Base-by-base conservation (phyloP, 2,329 filamentous ascomycete species). In the Aspergillus udagawae region DNA sequence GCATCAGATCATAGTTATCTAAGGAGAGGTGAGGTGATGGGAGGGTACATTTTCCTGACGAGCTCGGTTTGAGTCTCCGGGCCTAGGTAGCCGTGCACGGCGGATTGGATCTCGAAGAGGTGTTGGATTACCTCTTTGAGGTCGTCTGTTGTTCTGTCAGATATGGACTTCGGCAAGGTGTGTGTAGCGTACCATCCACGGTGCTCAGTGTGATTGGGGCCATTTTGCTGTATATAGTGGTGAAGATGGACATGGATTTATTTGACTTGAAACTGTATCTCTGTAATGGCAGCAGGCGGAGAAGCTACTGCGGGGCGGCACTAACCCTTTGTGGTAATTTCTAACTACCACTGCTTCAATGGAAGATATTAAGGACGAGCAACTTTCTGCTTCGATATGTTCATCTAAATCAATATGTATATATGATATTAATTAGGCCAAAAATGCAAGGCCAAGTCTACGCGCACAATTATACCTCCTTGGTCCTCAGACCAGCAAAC, bases 81-180 rank as follows among this genome's bases (percentile, higher is more conserved):
- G 44, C 83, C 83, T 60, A 85, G 78, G 65, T 86, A 85, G 61
- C 84, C 83, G 67, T 84, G 80, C 1, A 79, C 75, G n/a, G 77
- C 77, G 29, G 80, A 79, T 70, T 86, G 83, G 48, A 85, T 81
- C 61, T 85, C 80, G 74, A 83, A 87, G 52, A 87, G 78, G 63
- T 84, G 82, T 63, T 85, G 82, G 61, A 87, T 84, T 57, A 86
- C 80, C 49, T 81, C 79, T 72, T 85, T 85, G 53, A 86, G 74
- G 63, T 84, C 80, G 50, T 75, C 80, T 82, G 65, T 20, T 44
- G 12, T 17, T 21, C 2, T 49, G 4, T 20, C 38, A 45, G 23
- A 21, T 25, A 20, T 25, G 1, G 8, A 2, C 21, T 5, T 25
- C 1, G 2, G 14, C 1, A 9, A 3, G 8, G 41, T 1, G 7